Evolutionary conservation across 495 filamentous ascomycete genomes (phyloP).

Genomic region (Extremus antarcticus): DNA sequence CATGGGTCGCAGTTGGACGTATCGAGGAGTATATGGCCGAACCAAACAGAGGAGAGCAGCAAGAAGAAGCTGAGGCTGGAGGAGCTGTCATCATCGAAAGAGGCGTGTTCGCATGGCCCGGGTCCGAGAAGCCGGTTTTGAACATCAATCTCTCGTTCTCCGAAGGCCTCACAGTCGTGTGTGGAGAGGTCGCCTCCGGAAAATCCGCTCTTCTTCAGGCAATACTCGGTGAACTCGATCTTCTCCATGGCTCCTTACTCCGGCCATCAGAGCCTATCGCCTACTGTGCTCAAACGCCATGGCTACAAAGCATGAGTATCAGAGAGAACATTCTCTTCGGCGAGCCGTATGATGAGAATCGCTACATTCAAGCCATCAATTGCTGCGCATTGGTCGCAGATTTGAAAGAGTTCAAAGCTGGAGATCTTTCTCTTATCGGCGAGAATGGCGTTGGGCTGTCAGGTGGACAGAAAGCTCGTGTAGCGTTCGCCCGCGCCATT

Average conservation of each 20-base stretch:
- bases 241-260: conserved; percentile 43
- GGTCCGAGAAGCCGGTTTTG: conserved; percentile 48
- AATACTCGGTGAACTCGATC: conserved; percentile 68
- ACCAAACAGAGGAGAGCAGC: conserved; percentile 54
- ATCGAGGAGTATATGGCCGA: conserved; percentile 78
- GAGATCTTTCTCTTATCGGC: conserved; percentile 32
- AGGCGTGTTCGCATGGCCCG: conserved; percentile 72
- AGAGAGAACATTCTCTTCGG: conserved; percentile 77
- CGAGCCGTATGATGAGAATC: conserved; percentile 51
- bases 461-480: conserved; percentile 31
- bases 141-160: conserved; percentile 51
- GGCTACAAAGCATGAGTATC: conserved; percentile 86
- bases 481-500: conserved; percentile 32
- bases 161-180: conserved; percentile 54
- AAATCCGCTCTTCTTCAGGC: conserved; percentile 74
- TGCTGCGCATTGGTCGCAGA: conserved; percentile 31
- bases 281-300: conserved; percentile 78
- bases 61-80: conserved; percentile 21
- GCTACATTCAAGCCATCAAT: conserved; percentile 38
- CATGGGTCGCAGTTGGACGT: conserved; percentile 61
- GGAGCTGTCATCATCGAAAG: conserved; percentile 42
- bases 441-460: conserved; percentile 34
- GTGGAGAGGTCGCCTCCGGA: conserved; percentile 66
- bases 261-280: conserved; percentile 59
- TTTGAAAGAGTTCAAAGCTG: conserved; percentile 30